Evolutionary conservation across 2,329 filamentous ascomycete species (phyloP).

Genomic region (Alternaria brassicicola): DNA sequence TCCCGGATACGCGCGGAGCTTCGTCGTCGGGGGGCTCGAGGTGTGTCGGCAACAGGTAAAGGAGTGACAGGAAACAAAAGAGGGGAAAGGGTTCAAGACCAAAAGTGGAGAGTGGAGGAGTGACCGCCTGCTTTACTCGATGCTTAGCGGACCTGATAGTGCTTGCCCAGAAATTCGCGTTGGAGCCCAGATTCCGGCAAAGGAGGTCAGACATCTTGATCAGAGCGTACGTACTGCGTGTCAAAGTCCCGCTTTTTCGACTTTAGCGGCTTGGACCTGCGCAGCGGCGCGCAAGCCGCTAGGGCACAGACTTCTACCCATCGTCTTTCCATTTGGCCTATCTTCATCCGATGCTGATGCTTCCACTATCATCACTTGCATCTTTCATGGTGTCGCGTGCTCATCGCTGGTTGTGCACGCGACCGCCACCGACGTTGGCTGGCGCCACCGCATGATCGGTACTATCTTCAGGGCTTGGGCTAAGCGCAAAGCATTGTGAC

Average conservation of each 20-base stretch:
- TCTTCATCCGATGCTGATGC: neutral
- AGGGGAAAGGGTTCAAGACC: neutral
- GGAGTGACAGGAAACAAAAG: constrained; percentile 2
- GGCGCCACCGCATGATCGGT: neutral
- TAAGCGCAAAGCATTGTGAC: constrained; percentile 1
- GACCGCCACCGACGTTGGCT: neutral
- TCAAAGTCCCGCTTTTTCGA: constrained; percentile 8
- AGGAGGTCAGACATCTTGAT: constrained; percentile 13
- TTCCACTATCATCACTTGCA: neutral
- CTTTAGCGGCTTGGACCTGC: neutral
- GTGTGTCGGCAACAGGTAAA: constrained; percentile 3
- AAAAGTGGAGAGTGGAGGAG: constrained; percentile 2
- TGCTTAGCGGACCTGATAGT: constrained; percentile 6
- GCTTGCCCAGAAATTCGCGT: constrained; percentile 10
- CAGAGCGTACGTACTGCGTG: constrained; percentile 10
- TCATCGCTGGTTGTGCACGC: neutral
- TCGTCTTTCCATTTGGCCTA: neutral
- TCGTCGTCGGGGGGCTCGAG: neutral
- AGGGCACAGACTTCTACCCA: neutral
- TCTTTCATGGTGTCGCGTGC: neutral
- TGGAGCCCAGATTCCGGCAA: constrained; percentile 6
- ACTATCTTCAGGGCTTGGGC: neutral
- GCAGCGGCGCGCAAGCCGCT: constrained; percentile 3
- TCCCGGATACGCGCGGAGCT: neutral
- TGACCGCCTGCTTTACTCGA: constrained; percentile 3